Evolutionary conservation across 345 rosid species (phyloP), one percentile per base, ranked within the genome.

Genomic region (Cardamine resedifolia): DNA sequence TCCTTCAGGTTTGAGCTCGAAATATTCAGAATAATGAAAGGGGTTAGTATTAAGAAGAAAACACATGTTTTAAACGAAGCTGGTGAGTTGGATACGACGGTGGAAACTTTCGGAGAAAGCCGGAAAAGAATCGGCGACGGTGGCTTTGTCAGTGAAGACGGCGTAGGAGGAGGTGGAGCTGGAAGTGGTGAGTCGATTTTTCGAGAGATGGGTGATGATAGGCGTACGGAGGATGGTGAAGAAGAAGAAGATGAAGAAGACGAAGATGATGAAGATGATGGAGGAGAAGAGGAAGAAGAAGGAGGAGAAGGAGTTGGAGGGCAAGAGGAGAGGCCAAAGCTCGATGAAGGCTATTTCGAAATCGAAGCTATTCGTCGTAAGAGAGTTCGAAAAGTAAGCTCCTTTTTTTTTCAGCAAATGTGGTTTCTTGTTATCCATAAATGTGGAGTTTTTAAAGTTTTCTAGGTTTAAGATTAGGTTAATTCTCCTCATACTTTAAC

Each of bases 341-440:
- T 92, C 0, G 98, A 83, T 20, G 99, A 96, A 58, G 99, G 96
- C 12, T 96, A 79, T 80, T 96, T 44, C 66, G 99, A 96, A 83
- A 96, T 96, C 64, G 98, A 96, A 87, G 92, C 95, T 62, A 91
- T 96, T 77, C 97, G 97, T 48, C 89, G 98, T 14, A 89, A 87
- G 81, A 78, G 99, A 72, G 78, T 88, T 38, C 83, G 98, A 53
- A 96, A 96, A 94, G 99, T 96, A 63, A 68, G 57, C 66, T 51
- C 39, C 16, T 61, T 49, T 76, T 64, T 38, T 48, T 43, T 63
- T 18, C 23, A 57, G 16, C 28, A 36, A 58, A 59, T 58, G 67
- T 49, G 31, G 41, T 10, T 45, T 45, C 8, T 33, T 64, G 30
- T 49, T 65, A 27, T 3, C 69, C 18, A 56, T n/a, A 39, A 68